Evolutionary conservation across 164 flowering plant species (phyloP).

Genomic region (Akebia trifoliata): DNA sequence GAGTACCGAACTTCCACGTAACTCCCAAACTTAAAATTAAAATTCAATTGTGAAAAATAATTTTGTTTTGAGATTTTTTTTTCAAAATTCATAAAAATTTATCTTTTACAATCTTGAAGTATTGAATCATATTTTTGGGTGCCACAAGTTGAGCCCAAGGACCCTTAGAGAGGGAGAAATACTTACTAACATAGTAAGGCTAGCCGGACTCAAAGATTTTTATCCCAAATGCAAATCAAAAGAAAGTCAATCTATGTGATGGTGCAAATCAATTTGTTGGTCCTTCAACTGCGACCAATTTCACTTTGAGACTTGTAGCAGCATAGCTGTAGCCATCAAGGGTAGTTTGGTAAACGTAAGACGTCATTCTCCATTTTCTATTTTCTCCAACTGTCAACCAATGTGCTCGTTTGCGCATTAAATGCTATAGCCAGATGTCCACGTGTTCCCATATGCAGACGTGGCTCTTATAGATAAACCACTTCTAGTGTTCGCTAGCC

Average conservation of each 20-base stretch:
- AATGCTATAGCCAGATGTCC: neutral
- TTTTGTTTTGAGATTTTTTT: too few species aligned
- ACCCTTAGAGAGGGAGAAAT: too few species aligned
- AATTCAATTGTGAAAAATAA: too few species aligned
- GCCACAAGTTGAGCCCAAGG: too few species aligned
- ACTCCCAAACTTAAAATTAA: too few species aligned
- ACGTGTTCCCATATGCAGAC: neutral
- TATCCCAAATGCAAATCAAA: neutral
- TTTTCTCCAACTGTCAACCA: conserved; percentile 13
- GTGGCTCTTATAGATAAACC: neutral
- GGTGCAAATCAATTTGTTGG: neutral
- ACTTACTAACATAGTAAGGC: too few species aligned
- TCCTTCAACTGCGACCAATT: neutral
- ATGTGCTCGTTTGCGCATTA: conserved; percentile 1
- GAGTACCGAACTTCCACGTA: too few species aligned
- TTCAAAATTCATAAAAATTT: too few species aligned
- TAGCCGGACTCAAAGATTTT: too few species aligned
- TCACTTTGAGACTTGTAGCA: neutral
- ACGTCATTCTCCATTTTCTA: conserved; percentile 7
- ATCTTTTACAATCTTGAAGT: too few species aligned
- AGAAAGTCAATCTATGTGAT: neutral
- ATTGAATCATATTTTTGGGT: too few species aligned
- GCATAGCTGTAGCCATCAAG: neutral
- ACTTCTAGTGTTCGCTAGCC: neutral
- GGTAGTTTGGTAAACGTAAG: neutral